Evolutionary conservation across 345 rosid species (phyloP).

Genomic region (Murraya paniculata): DNA sequence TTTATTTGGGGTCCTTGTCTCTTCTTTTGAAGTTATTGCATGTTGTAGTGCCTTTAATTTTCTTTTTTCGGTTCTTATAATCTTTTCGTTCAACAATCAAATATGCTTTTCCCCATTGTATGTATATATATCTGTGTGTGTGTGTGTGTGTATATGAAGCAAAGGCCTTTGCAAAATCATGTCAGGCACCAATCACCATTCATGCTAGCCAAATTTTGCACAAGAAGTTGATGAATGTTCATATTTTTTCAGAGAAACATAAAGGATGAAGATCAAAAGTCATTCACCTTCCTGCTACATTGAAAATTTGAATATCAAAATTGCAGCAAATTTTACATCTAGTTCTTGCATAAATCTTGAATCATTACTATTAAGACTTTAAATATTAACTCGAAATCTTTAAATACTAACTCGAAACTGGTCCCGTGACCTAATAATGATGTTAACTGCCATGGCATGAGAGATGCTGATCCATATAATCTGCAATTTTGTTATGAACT

Average conservation of each 20-base stretch:
- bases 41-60: background rate
- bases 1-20: constrained; percentile 19
- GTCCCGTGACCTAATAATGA: background rate
- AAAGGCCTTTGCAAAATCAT: constrained; percentile 1
- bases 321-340: background rate
- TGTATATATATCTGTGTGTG: too few relatives aligned
- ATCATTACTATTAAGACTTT: background rate
- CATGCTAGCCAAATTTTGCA: background rate
- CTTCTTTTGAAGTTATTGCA: constrained; percentile 28
- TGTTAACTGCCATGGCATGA: constrained; percentile 1
- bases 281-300: background rate
- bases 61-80: background rate
- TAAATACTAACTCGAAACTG: background rate
- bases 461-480: background rate
- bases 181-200: background rate
- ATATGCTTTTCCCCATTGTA: background rate
- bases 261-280: background rate
- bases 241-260: background rate
- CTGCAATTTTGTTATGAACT: background rate
- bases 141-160: background rate
- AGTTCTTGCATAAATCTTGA: background rate
- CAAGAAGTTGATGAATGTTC: background rate
- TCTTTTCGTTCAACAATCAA: constrained; percentile 2
- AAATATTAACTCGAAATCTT: background rate
- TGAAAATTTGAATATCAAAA: background rate